A percentile compares a stretch with the other conserved stretches of the same genome.
Evolutionary conservation across 2,329 filamentous ascomycete genomes (phyloP).

Genomic region (Lachnellula occidentalis): DNA sequence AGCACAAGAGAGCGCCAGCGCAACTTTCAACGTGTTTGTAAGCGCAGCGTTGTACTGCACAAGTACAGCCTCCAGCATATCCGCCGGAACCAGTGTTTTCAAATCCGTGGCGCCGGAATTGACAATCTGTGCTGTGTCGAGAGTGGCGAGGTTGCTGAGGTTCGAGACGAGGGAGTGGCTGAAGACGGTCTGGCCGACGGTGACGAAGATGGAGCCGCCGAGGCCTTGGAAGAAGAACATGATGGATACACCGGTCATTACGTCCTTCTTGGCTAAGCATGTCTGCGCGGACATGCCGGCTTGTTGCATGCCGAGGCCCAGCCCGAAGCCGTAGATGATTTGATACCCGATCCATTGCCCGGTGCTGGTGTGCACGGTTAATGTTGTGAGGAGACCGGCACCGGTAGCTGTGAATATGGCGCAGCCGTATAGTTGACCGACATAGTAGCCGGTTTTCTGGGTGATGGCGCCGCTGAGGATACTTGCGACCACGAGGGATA

Average conservation of each 20-base stretch:
- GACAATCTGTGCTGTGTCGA: constrained; percentile 13
- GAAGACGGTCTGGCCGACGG: constrained; percentile 26
- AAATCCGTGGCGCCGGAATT: constrained; percentile 47
- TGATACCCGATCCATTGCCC: constrained; percentile 33
- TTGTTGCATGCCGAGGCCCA: constrained; percentile 30
- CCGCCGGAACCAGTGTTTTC: constrained; percentile 31
- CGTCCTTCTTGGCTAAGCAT: constrained; percentile 22
- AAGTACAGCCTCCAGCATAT: constrained; percentile 42
- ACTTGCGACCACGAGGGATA: constrained; percentile 29
- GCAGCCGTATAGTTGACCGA: constrained; percentile 21
- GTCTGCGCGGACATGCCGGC: constrained; percentile 27
- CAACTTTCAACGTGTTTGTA: constrained; percentile 48
- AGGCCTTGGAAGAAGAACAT: constrained; percentile 34
- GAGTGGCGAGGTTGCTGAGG: constrained; percentile 5
- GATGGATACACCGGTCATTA: constrained; percentile 28
- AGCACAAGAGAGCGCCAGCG: constrained; percentile 45
- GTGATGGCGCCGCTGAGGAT: constrained; percentile 30
- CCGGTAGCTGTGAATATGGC: constrained; percentile 32
- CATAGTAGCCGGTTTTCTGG: constrained; percentile 27
- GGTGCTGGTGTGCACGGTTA: constrained; percentile 30
- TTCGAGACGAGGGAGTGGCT: constrained; percentile 24
- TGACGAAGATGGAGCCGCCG: constrained; percentile 32
- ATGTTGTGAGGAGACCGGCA: constrained; percentile 37
- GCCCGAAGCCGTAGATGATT: constrained; percentile 27
- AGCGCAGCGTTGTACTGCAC: constrained; percentile 50